phyloP scores from a whole-genome alignment of 129 eudicot genomes.

The Flaveria ramosissima region DNA sequence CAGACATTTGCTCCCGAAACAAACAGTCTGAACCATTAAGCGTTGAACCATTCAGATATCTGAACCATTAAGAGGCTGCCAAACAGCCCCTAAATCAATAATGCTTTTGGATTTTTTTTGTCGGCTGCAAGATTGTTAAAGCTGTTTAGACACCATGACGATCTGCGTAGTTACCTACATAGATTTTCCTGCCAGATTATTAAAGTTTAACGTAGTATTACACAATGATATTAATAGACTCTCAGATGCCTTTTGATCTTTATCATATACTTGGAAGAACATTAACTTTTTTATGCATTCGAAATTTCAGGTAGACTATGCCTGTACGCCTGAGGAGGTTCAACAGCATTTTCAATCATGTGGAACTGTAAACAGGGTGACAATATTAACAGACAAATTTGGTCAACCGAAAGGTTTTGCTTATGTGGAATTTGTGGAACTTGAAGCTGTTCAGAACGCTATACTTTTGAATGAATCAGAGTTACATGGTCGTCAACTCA shows the following conservation, averaged over 20 bases:
- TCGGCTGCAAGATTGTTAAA: background rate
- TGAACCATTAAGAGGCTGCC: too few relatives aligned
- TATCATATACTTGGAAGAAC: conserved; percentile 16
- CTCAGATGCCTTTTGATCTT: background rate
- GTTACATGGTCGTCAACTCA: conserved; percentile 90
- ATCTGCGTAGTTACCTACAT: background rate
- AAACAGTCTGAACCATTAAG: too few relatives aligned
- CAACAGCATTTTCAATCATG: conserved; percentile 90
- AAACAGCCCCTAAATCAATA: background rate
- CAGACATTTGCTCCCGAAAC: too few relatives aligned
- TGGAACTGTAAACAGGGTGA: conserved; percentile 86
- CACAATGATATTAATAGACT: background rate
- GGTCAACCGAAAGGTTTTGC: conserved; percentile 97
- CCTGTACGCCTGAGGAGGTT: conserved; percentile 93
- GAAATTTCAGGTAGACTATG: conserved; percentile 79
- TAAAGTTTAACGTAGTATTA: background rate
- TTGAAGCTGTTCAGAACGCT: conserved; percentile 81
- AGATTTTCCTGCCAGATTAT: background rate
- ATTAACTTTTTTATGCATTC: background rate
- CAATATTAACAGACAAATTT: conserved; percentile 83
- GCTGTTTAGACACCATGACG: background rate
- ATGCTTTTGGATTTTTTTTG: background rate
- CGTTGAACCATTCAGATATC: too few relatives aligned
- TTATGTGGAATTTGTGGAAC: conserved; percentile 79
- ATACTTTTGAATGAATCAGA: conserved; percentile 75